phyloP scores from a whole-genome alignment of 1,139 yeast species.

The Hansenula lynferdii region DNA sequence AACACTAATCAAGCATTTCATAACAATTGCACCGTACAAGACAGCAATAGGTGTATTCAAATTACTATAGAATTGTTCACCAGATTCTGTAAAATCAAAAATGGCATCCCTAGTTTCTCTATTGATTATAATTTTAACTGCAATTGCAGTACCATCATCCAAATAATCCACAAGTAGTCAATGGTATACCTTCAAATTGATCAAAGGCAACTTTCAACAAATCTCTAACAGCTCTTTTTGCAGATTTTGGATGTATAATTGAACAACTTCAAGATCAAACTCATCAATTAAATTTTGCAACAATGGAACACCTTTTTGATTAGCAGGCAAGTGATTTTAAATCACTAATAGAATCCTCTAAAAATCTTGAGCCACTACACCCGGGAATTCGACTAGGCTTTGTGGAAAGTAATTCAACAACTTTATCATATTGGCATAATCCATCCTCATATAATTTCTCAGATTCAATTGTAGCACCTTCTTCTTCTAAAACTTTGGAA shows the following conservation, averaged over 20 bases:
- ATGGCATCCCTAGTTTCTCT: slow-evolving; percentile 33
- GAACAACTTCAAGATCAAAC: slow-evolving; percentile 31
- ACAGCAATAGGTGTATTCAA: slow-evolving; percentile 70
- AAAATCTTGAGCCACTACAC: slow-evolving; percentile 43
- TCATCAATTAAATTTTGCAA: slow-evolving; percentile 33
- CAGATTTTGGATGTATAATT: slow-evolving; percentile 40
- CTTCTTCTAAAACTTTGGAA: slow-evolving; percentile 40
- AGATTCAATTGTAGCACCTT: slow-evolving; percentile 43
- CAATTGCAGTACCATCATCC: slow-evolving; percentile 44
- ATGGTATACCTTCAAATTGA: slow-evolving; percentile 19
- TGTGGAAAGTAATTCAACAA: slow-evolving; percentile 30
- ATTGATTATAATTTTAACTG: slow-evolving; percentile 31
- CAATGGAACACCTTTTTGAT: slow-evolving; percentile 39
- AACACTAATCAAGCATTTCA: slow-evolving; percentile 68
- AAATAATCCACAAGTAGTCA: slow-evolving; percentile 35
- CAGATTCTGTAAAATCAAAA: slow-evolving; percentile 46
- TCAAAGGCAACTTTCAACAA: slow-evolving; percentile 26
- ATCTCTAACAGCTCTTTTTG: slow-evolving; percentile 35
- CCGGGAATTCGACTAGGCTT: slow-evolving; percentile 39
- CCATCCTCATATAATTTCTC: slow-evolving; percentile 37
- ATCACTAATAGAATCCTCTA: slow-evolving; percentile 43
- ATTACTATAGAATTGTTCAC: slow-evolving; percentile 56
- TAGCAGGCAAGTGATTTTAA: slow-evolving; percentile 47
- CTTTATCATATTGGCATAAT: slow-evolving; percentile 35
- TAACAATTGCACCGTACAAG: slow-evolving; percentile 74